Evolutionary conservation across 345 rosid genomes (phyloP).

Genomic region (Draba incana): DNA sequence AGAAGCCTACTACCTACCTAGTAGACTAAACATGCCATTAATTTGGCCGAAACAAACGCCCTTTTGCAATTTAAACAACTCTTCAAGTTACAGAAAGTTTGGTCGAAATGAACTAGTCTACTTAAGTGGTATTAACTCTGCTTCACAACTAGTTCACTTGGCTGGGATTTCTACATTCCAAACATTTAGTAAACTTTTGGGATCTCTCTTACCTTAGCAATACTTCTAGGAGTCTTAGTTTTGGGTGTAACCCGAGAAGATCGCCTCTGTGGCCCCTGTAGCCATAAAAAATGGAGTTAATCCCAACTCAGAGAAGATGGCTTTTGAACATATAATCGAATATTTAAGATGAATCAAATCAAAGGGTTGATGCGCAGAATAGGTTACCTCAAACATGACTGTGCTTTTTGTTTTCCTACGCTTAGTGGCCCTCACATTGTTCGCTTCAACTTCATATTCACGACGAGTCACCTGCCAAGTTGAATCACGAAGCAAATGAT

Average conservation of each 20-base stretch:
- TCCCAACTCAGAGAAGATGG: constrained; percentile 13
- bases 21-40: too few relatives aligned
- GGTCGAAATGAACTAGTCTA: neutral
- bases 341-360: neutral
- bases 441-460: constrained; percentile 75
- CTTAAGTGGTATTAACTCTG: neutral
- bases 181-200: neutral
- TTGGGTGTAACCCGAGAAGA: constrained; percentile 57
- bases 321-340: constrained; percentile 5
- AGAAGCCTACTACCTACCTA: too few relatives aligned
- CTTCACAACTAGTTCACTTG: neutral
- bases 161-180: neutral
- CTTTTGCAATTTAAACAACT: neutral
- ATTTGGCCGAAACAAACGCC: neutral
- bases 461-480: constrained; percentile 65
- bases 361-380: neutral
- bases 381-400: constrained; percentile 74
- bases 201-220: constrained; percentile 53
- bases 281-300: constrained; percentile 23
- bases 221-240: constrained; percentile 52
- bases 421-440: constrained; percentile 66
- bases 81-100: constrained; percentile 1
- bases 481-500: constrained; percentile 10
- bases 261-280: constrained; percentile 66
- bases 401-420: constrained; percentile 69